Evolutionary conservation across 176 grass and related monocot genomes (phyloP).

Genomic region (Alopecurus myosuroides): DNA sequence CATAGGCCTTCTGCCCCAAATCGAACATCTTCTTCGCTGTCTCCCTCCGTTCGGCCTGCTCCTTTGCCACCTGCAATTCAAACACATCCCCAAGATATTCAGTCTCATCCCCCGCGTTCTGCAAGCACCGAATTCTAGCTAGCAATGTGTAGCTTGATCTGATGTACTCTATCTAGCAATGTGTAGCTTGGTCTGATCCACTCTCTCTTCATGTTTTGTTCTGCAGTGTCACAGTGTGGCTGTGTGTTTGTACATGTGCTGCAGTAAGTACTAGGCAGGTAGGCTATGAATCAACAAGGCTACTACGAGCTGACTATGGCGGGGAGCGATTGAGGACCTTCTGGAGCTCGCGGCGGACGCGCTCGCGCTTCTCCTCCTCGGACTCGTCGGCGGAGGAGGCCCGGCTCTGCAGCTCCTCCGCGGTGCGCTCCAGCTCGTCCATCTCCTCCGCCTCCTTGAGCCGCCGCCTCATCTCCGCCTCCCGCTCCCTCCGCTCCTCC

Average conservation of each 20-base stretch:
- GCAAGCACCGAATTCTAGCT: not conserved
- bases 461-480: constrained; percentile 54
- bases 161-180: not conserved
- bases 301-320: not conserved
- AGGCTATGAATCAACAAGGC: not conserved
- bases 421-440: constrained; percentile 85
- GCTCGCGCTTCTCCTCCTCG: constrained; percentile 90
- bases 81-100: not conserved
- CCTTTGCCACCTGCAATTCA: constrained; percentile 76
- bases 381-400: constrained; percentile 58
- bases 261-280: not conserved
- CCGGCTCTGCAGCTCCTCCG: constrained; percentile 70
- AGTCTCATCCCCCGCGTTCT: not conserved
- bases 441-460: constrained; percentile 89
- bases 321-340: constrained; percentile 40
- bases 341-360: constrained; percentile 84
- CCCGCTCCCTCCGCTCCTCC: constrained; percentile 30
- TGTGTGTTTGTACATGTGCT: not conserved
- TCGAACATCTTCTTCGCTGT: constrained; percentile 96
- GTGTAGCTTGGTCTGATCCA: not conserved
- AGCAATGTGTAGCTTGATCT: not conserved
- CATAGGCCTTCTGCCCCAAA: constrained; percentile 83
- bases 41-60: constrained; percentile 78
- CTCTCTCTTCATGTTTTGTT: not conserved
- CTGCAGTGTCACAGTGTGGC: not conserved